Evolutionary conservation across 768 basidiomycete genomes (phyloP), one percentile per base, ranked within the genome.

Genomic region (Boletales sp.): DNA sequence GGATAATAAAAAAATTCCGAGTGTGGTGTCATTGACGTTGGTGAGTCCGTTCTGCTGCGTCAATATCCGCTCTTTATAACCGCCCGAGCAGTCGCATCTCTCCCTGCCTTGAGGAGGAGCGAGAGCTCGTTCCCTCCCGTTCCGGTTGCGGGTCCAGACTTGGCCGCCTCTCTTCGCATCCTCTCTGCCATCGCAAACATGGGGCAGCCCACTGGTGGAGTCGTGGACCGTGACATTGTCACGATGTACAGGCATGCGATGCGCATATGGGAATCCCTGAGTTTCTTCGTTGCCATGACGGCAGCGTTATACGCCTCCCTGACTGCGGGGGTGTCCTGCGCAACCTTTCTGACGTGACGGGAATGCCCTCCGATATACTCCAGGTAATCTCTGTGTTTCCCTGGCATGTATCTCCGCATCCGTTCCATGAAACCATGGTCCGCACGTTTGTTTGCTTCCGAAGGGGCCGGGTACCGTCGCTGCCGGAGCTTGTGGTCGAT

Each of bases 351-450:
- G 45, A 91, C 60, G 18, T 83, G 74, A n/a, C 72, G 83, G 13
- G 81, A 78, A 46, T 77, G 73, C 12, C 74, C 69, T 2, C 79
- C 73, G 34, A 98, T 78, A 58, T 83, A 80, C 19, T 70, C 67
- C 48, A 98, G 79, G 72, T 93, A 98, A 41, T 86, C 82, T 38
- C 90, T 84, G 70, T 97, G 95, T 47, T 80, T 81, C 13, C 87
- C 87, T 0, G 95, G 94, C 95, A 98, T 98, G 71, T 98, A 98
- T 18, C 81, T 80, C 50, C 90, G 74, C 94, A 96, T 96, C 42
- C 91, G 79, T 50, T 87, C 84, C 86, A 98, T 93, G 72, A 97
- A 97, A 0, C 84, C 81, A 34, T 70, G 76, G 67, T 81, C 90
- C 36, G 77, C 86, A 58, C 67, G 79, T 70, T 80, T 83, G 65